These are phyloP conservation scores for Lasiodiplodia theobromae DNA, from an alignment of 2,329 filamentous ascomycete species.

Conservation along the genomic window DNA sequence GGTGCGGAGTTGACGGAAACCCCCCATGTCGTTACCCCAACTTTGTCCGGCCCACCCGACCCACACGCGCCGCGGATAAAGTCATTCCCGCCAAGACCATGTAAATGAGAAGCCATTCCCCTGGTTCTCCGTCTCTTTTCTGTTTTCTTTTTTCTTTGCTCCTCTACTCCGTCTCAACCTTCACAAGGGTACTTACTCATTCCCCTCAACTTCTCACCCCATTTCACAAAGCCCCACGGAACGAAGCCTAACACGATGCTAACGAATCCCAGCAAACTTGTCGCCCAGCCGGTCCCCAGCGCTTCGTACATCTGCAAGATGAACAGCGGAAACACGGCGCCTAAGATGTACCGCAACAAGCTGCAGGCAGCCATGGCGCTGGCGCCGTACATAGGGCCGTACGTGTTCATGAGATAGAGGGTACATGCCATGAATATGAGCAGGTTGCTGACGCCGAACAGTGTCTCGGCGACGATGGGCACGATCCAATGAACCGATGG, in stretches of 20 bases:
- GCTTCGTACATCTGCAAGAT: constrained; percentile 57
- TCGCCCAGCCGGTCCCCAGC: constrained; percentile 49
- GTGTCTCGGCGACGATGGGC: constrained; percentile 43
- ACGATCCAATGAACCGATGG: constrained; percentile 48
- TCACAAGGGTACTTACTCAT: constrained; percentile 25
- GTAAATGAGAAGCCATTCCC: neutral
- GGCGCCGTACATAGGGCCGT: constrained; percentile 62
- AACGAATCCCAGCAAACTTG: constrained; percentile 49
- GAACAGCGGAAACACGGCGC: constrained; percentile 67
- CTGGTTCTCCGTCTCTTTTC: neutral
- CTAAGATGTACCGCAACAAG: constrained; percentile 63
- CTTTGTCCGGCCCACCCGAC: neutral
- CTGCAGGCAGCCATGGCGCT: constrained; percentile 67
- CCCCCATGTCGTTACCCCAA: neutral
- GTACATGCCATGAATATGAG: constrained; percentile 41
- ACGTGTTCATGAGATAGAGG: constrained; percentile 64
- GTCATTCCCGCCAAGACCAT: neutral
- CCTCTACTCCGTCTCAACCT: neutral
- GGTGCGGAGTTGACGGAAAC: neutral
- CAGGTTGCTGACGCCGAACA: constrained; percentile 39
- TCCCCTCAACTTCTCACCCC: constrained; percentile 13
- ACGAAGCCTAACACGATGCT: constrained; percentile 38
- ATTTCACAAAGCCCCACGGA: constrained; percentile 31
- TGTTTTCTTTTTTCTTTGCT: neutral
- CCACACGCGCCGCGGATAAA: constrained; percentile 5